phyloP scores from a whole-genome alignment of 768 basidiomycete species.

The Termitomyces sp. region DNA sequence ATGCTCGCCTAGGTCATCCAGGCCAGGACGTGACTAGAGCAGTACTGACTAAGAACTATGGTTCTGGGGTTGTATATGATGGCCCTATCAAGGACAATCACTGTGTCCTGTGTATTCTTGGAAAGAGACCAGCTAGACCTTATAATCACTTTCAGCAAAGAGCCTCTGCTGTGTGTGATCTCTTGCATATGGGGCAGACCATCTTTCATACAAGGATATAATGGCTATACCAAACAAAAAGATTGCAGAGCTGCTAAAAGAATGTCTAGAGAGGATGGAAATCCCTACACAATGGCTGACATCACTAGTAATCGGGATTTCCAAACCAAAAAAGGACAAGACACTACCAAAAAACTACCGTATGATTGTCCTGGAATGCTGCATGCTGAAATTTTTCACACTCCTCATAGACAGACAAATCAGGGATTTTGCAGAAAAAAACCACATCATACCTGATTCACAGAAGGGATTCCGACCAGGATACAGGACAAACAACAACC shows the following conservation, averaged over 20 bases:
- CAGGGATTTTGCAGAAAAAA: not conserved
- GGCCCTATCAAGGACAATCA: no score
- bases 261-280: not conserved
- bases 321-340: not conserved
- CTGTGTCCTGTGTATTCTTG: no score
- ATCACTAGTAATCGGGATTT: slow-evolving; percentile 1
- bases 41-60: no score
- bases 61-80: no score
- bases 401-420: not conserved
- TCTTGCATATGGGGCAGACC: not conserved
- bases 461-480: slow-evolving; percentile 1
- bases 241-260: not conserved
- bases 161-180: no score
- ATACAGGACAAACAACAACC: not conserved
- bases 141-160: no score
- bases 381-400: not conserved
- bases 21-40: no score
- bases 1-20: no score
- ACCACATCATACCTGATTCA: not conserved
- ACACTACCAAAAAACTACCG: not conserved
- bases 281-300: not conserved
- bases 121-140: no score
- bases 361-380: not conserved
- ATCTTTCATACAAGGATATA: not conserved
- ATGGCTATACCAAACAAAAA: not conserved